phyloP scores from a whole-genome alignment of 179 eudicot genomes.

The Camellia oleifera region DNA sequence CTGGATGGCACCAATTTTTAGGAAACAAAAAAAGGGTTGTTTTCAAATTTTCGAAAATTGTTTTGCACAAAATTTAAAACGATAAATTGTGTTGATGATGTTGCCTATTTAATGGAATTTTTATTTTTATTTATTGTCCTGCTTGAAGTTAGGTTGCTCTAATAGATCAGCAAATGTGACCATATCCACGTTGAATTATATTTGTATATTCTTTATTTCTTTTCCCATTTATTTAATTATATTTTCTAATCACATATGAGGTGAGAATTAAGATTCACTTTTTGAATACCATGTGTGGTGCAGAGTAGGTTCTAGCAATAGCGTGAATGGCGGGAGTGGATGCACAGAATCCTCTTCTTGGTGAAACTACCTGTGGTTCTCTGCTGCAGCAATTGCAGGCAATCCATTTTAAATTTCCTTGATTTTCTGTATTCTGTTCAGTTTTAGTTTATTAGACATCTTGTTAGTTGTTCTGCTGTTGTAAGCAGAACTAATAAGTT shows the following conservation, averaged over 20 bases:
- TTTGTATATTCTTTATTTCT: not conserved
- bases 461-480: not conserved
- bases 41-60: no score
- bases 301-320: slow-evolving; percentile 30
- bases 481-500: not conserved
- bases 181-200: not conserved
- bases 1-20: no score
- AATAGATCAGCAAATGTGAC: not conserved
- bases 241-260: slow-evolving; percentile 2
- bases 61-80: no score
- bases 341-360: slow-evolving; percentile 47
- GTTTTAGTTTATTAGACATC: not conserved
- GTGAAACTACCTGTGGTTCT: slow-evolving; percentile 74
- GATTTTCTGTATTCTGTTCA: not conserved
- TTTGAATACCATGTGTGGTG: not conserved
- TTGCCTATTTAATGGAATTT: not conserved
- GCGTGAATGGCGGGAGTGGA: slow-evolving; percentile 65
- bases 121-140: no score
- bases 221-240: not conserved
- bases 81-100: not conserved
- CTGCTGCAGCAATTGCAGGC: slow-evolving; percentile 87
- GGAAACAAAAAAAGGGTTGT: no score
- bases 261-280: slow-evolving; percentile 5
- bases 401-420: slow-evolving; percentile 15
- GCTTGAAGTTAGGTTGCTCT: not conserved